phyloP scores from a whole-genome alignment of 106 monocot species.

The Gastrodia elata region DNA sequence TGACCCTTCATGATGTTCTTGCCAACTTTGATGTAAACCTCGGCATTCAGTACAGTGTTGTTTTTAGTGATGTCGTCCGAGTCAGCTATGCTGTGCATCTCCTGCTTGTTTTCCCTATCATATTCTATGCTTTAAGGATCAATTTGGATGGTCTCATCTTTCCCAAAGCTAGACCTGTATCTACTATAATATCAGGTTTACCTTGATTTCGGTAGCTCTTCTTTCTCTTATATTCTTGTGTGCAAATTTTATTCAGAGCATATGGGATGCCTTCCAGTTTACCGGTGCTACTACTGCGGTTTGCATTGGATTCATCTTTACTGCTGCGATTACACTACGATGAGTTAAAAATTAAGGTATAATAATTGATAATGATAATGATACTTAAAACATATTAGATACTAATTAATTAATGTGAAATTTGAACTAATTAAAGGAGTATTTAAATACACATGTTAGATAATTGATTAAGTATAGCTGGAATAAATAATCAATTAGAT shows the following conservation, averaged over 20 bases:
- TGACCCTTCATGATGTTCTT: slow-evolving; percentile 69
- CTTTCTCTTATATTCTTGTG: slow-evolving; percentile 49
- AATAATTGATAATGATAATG: too few relatives aligned
- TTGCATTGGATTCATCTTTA: slow-evolving; percentile 86
- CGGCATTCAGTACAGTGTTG: slow-evolving; percentile 65
- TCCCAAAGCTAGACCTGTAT: slow-evolving; percentile 36
- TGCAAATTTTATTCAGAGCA: slow-evolving; percentile 82
- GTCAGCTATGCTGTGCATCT: slow-evolving; percentile 81
- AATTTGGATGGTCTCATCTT: slow-evolving; percentile 86
- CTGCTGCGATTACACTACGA: slow-evolving; percentile 74
- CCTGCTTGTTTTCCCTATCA: slow-evolving; percentile 91
- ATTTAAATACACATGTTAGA: too few relatives aligned
- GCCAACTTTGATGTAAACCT: slow-evolving; percentile 83
- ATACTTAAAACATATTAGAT: too few relatives aligned
- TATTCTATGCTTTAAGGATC: slow-evolving; percentile 75
- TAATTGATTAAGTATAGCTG: too few relatives aligned
- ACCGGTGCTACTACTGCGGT: slow-evolving; percentile 95
- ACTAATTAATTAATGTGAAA: too few relatives aligned
- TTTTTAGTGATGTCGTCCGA: slow-evolving; percentile 61
- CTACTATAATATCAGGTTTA: slow-evolving; percentile 55
- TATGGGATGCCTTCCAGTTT: slow-evolving; percentile 96
- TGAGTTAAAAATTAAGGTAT: slow-evolving; percentile 21
- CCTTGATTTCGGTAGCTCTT: slow-evolving; percentile 28
- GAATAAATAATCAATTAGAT: too few relatives aligned
- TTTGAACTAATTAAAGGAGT: too few relatives aligned